Conservation (phyloP, 2,329 filamentous ascomycete species). For the Calonectria montana region DNA sequence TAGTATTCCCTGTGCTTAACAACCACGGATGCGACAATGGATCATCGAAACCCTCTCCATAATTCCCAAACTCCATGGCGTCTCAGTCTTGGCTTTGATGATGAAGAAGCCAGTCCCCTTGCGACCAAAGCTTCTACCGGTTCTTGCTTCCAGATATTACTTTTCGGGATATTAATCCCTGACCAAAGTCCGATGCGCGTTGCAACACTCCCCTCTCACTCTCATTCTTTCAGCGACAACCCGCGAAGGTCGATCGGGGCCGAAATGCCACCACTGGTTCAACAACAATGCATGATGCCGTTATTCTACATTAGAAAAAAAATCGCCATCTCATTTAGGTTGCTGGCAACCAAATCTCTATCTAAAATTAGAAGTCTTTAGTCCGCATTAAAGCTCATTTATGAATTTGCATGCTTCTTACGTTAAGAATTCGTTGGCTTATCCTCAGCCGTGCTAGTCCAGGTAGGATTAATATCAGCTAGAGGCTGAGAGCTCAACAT, state of each 20-base stretch:
- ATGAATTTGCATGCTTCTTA: too few species aligned
- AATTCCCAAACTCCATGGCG: not conserved
- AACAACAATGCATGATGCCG: too few species aligned
- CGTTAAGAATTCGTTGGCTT: too few species aligned
- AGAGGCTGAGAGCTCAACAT: not conserved
- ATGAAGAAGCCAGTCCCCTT: not conserved
- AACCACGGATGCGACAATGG: not conserved
- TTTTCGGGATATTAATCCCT: not conserved
- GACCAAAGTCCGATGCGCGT: not conserved
- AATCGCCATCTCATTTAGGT: too few species aligned
- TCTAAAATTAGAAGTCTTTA: too few species aligned
- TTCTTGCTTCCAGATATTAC: not conserved
- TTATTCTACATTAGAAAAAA: too few species aligned
- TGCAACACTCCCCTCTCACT: not conserved
- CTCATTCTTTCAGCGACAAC: not conserved
- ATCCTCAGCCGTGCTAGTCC: too few species aligned
- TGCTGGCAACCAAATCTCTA: too few species aligned
- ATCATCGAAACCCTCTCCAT: not conserved
- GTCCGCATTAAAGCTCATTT: too few species aligned
- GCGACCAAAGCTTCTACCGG: not conserved
- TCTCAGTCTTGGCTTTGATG: not conserved
- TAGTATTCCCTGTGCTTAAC: too few species aligned
- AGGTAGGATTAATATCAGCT: not conserved
- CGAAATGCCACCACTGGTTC: too few species aligned
- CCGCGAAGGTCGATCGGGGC: too few species aligned